Conservation (phyloP, 2,329 filamentous ascomycete species). For the Ceratocystis variospora region DNA sequence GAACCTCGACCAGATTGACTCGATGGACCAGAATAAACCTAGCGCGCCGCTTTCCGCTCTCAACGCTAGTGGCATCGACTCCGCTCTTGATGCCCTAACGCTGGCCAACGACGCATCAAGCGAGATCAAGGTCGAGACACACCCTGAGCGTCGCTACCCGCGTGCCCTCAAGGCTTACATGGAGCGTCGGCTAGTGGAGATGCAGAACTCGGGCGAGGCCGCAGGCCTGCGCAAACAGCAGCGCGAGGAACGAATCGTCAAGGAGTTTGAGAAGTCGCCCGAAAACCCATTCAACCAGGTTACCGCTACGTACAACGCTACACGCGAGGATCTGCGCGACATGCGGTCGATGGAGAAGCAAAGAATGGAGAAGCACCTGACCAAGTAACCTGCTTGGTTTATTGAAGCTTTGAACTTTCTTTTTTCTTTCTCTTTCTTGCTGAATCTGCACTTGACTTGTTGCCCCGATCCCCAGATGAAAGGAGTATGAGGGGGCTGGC, state of each 20-base stretch:
- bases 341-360: constrained; percentile 52
- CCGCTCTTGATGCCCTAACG: constrained; percentile 75
- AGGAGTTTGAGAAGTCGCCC: constrained; percentile 88
- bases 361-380: constrained; percentile 62
- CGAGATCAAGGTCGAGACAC: constrained; percentile 58
- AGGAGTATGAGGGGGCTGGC: no score
- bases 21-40: constrained; percentile 40
- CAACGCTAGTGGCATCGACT: constrained; percentile 80
- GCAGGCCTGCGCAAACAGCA: constrained; percentile 67
- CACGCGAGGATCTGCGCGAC: constrained; percentile 58
- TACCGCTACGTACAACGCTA: constrained; percentile 59
- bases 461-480: no score
- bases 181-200: constrained; percentile 67
- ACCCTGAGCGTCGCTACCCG: constrained; percentile 77
- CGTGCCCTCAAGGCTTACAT: constrained; percentile 75
- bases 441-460: no score
- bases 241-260: constrained; percentile 66
- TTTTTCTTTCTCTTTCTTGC: background rate
- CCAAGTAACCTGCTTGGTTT: constrained; percentile 22
- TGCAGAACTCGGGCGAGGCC: constrained; percentile 63
- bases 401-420: constrained; percentile 1
- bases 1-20: constrained; percentile 63
- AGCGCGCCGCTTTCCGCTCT: constrained; percentile 41
- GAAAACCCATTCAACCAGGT: constrained; percentile 95
- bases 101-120: constrained; percentile 40